Evolutionary conservation across 495 filamentous ascomycete species (phyloP), one percentile per base, ranked within the genome.

Genomic region (Penicillium fimorum): DNA sequence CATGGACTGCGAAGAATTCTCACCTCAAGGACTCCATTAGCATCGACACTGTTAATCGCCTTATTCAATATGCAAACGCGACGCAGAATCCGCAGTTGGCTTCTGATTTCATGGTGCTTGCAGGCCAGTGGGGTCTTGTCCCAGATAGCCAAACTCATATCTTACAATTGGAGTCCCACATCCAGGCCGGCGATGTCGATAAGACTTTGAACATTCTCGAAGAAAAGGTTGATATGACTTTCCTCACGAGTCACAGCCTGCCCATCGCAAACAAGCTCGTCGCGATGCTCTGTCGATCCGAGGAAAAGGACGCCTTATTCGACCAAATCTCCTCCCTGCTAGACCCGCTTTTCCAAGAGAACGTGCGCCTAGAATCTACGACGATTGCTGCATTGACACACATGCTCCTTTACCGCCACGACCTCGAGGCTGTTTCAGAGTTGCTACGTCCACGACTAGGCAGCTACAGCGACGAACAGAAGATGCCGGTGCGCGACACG

Each of bases 51-150:
- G 85, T 96, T 53, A 92, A 96, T 63, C 66, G 68, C 33, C 78
- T 97, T 18, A 76, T 97, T n/a, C 79, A 78, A 40, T 84, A 86
- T 55, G 89, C 91, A 35, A 87, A 87, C 60, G 79, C 81, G n/a
- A 74, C 75, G 32, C 75, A 84, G 27, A 86, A 93, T 57, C 81
- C 86, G 0, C 87, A 88, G 51, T 72, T 88, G 17, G 90, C 88
- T 7, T 84, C 88, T 56, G 77, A 87, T n/a, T 92, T 89, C 59
- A 74, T 88, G 46, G 68, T 72, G 9, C 70, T 96, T 17, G 84
- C 82, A 2, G 50, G 77, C 8, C 83, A 86, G 59, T 79, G 85
- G 62, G 79, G 76, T 5, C 82, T 96, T 18, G 55, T 75, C 40
- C 83, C 87, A 0, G 76, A 92, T 66, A 74, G 78, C 5, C 70